Evolutionary conservation across 805 yeast species (phyloP).

Genomic region (Candida maris): DNA sequence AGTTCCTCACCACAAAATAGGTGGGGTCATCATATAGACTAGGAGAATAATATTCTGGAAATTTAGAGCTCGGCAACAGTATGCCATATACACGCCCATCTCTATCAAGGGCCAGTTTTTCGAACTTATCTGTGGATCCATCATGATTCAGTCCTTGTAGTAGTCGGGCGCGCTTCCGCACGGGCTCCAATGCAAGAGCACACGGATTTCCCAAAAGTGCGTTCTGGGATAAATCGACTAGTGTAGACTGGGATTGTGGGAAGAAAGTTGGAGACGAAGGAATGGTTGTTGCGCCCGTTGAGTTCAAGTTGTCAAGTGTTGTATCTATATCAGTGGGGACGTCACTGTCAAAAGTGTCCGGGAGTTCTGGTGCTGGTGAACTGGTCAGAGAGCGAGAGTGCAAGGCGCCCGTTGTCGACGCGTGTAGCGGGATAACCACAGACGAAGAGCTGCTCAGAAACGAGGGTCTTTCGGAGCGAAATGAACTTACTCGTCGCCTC

Average conservation of each 20-base stretch:
- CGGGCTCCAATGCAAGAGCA: conserved; percentile 18
- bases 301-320: conserved; percentile 20
- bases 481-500: conserved; percentile 9
- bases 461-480: conserved; percentile 15
- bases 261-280: conserved; percentile 28
- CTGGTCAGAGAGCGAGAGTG: conserved; percentile 31
- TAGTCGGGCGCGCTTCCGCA: conserved; percentile 25
- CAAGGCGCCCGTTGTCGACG: background rate
- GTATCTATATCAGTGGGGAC: conserved; percentile 22
- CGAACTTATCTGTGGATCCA: conserved; percentile 3
- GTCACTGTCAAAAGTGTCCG: conserved; percentile 2
- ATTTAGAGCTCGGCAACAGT: conserved; percentile 25
- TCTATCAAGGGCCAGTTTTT: conserved; percentile 47
- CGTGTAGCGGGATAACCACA: background rate
- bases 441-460: conserved; percentile 15
- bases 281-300: conserved; percentile 9
- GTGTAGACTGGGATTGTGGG: conserved; percentile 20
- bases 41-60: conserved; percentile 28
- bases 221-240: conserved; percentile 11
- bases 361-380: conserved; percentile 25
- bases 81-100: conserved; percentile 38
- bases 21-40: conserved; percentile 33
- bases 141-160: conserved; percentile 3
- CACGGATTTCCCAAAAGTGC: conserved; percentile 15
- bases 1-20: conserved; percentile 27